These are phyloP conservation scores for Clonostachys rhizophaga DNA, from an alignment of 2,329 filamentous ascomycete species.

Conservation along the genomic window DNA sequence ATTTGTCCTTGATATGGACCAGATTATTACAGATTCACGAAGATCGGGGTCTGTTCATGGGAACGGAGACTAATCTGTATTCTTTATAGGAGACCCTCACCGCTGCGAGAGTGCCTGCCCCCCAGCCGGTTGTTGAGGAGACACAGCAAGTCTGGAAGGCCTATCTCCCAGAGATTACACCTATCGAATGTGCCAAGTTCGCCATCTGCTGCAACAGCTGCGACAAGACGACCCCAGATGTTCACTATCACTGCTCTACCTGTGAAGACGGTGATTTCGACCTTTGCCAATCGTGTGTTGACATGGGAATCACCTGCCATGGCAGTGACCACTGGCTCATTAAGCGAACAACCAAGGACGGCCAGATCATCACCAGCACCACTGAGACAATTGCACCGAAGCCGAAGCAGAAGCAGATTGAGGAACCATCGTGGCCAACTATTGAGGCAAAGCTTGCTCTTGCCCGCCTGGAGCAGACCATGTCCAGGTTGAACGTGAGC, in stretches of 20 bases:
- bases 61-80: too few species aligned
- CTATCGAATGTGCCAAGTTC: constrained; percentile 37
- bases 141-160: too few species aligned
- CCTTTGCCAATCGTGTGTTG: constrained; percentile 77
- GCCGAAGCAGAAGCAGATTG: constrained; percentile 12
- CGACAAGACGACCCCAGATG: constrained; percentile 69
- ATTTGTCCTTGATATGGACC: too few species aligned
- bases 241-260: constrained; percentile 90
- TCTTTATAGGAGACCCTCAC: too few species aligned
- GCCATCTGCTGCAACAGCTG: constrained; percentile 95
- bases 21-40: too few species aligned
- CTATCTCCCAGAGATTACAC: too few species aligned
- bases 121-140: too few species aligned
- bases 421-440: neutral
- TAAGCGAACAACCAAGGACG: constrained; percentile 75
- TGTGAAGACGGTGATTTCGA: constrained; percentile 95
- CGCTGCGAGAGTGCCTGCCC: too few species aligned
- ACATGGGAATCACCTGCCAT: constrained; percentile 70
- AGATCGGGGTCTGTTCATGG: too few species aligned
- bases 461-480: constrained; percentile 5
- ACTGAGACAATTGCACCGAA: constrained; percentile 77
- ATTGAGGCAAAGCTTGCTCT: constrained; percentile 1
- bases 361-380: constrained; percentile 76
- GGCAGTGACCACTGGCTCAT: constrained; percentile 87
- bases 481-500: neutral